Percentiles rank a stretch among this genome's conserved stretches.
These are phyloP conservation scores for Skeletonema potamos DNA, from an alignment of 108 stramenopile genomes.

Conservation along the genomic window DNA sequence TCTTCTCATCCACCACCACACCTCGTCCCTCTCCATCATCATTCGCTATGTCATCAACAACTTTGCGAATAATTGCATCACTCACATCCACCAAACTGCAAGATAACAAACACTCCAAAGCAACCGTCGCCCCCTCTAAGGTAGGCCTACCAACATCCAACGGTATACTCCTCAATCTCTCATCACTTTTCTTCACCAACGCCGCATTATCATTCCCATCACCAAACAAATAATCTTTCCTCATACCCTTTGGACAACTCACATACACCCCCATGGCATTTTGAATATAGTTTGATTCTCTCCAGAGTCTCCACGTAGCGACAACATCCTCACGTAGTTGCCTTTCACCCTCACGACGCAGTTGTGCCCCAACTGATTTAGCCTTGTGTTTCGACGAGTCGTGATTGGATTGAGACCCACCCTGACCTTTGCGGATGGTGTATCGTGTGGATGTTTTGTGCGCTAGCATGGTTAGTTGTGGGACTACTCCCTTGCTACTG, in stretches of 20 bases:
- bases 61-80: not conserved
- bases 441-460: conserved; percentile 73
- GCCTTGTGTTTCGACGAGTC: conserved; percentile 64
- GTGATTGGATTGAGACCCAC: conserved; percentile 78
- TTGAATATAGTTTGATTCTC: conserved; percentile 43
- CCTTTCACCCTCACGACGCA: conserved; percentile 80
- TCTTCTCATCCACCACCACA: not conserved
- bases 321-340: conserved; percentile 66
- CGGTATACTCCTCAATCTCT: conserved; percentile 69
- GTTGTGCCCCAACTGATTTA: conserved; percentile 80
- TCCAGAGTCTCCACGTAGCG: conserved; percentile 60
- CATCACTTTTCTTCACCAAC: conserved; percentile 41
- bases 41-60: not conserved
- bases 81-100: conserved; percentile 27
- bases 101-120: conserved; percentile 35
- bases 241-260: conserved; percentile 48
- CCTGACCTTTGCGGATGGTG: conserved; percentile 86
- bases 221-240: conserved; percentile 41
- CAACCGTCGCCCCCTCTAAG: conserved; percentile 44
- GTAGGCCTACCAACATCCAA: conserved; percentile 79
- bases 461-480: conserved; percentile 47
- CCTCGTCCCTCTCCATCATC: not conserved
- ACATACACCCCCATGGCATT: conserved; percentile 39
- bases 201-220: conserved; percentile 3
- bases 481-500: not conserved